phyloP scores from a whole-genome alignment of 2,329 filamentous ascomycete species.

The Apiospora arundinis region DNA sequence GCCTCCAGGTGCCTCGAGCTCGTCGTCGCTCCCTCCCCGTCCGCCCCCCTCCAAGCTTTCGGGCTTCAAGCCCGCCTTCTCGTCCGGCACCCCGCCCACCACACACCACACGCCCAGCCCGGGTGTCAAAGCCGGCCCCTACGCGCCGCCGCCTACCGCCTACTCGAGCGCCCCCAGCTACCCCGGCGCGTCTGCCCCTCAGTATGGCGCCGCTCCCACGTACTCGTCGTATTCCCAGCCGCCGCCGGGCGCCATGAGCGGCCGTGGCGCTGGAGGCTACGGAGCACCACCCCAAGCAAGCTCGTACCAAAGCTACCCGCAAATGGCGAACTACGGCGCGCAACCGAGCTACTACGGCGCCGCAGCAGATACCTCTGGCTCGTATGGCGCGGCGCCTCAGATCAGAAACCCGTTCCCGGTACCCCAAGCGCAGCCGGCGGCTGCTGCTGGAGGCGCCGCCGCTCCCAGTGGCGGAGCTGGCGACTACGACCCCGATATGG shows the following conservation, averaged over 20 bases:
- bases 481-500: constrained; percentile 77
- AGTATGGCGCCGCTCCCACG: constrained; percentile 49
- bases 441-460: constrained; percentile 20
- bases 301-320: constrained; percentile 40
- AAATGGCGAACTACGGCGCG: constrained; percentile 36
- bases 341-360: constrained; percentile 37
- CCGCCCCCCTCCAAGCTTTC: constrained; percentile 66
- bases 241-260: constrained; percentile 28
- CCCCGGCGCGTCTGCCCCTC: constrained; percentile 45
- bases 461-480: constrained; percentile 40
- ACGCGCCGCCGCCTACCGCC: constrained; percentile 43
- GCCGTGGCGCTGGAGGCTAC: constrained; percentile 29
- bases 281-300: constrained; percentile 29
- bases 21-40: constrained; percentile 78
- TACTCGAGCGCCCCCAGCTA: constrained; percentile 38
- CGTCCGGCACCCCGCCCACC: constrained; percentile 39
- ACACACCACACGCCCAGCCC: constrained; percentile 37
- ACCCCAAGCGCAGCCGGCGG: constrained; percentile 49
- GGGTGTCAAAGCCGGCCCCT: constrained; percentile 37
- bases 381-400: constrained; percentile 65
- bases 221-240: constrained; percentile 45
- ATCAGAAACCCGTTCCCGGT: constrained; percentile 83
- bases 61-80: constrained; percentile 60
- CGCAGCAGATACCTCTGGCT: constrained; percentile 44
- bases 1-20: constrained; percentile 74